Evolutionary conservation across 2,329 filamentous ascomycete genomes (phyloP), one percentile per base, ranked within the genome.

Genomic region (Claviceps pazoutovae): DNA sequence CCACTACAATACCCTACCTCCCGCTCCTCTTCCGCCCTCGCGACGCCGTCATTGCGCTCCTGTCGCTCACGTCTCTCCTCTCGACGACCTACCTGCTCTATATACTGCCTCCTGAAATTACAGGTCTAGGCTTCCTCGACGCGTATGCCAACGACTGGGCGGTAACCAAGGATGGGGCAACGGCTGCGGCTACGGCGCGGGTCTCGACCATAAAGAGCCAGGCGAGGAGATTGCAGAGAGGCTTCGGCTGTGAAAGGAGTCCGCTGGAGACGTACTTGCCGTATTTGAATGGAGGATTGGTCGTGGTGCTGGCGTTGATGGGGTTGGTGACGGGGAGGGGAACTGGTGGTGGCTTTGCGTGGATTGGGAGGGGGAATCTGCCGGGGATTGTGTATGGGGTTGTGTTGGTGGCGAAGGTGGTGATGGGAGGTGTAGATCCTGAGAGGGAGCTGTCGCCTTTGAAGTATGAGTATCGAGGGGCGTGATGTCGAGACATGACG

Each of bases 371-470:
- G 57, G 73, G 70, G 26, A 72, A 69, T 51, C 57, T 83, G 49
- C 79, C 81, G 0, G 71, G 67, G 0, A 64, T 82, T 2, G 75
- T 88, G 1, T 82, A 86, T 59, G 72, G 57, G 0, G 71, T 85
- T 19, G 73, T 82, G 5, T 59, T 88, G 52, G 65, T 76, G 46
- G 79, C 79, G 34, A 82, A 88, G 66, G 67, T 78, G 49, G 72
- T 84, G 60, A 82, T 89, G 76, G 74, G 75, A 3, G 74, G 80
- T 47, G 76, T 89, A 8, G 83, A 89, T 66, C 77, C 86, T 5
- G 81, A 79, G 61, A 68, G 71, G 55, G 84, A 85, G 60, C 66
- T 90, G 58, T 70, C 74, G 48, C 70, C 67, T 51, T 68, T 87
- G 60, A 78, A 70, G 63, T 86, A 87, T 67, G 72, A 74, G 51